Evolutionary conservation across 2,329 filamentous ascomycete species (phyloP), one percentile per base, ranked within the genome.

Genomic region (Alternaria alternata): DNA sequence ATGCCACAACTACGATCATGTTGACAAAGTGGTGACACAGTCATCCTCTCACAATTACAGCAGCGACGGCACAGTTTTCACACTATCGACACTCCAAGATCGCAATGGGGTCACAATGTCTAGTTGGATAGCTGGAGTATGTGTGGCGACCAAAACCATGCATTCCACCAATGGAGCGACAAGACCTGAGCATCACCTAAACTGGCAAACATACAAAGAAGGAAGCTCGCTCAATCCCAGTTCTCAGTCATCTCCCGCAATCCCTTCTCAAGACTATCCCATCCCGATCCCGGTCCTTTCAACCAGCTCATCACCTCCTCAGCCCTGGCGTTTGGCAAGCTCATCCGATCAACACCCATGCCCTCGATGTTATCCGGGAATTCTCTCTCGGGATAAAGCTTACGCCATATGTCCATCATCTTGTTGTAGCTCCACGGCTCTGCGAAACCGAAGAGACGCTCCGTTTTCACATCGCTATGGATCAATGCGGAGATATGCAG

Each of bases 401-500:
- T 75, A 28, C 77, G 70, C 41, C 82, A 68, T 9, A 80, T 71
- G 0, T 58, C 65, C 9, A 85, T 62, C 16, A 86, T 64, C 2
- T 80, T 67, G 20, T 84, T 83, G 72, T 80, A 84, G 46, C 77
- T 84, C 57, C 79, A 83, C 0, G 79, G 80, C 2, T 79, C 75
- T 0, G 82, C 84, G 53, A 84, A 86, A 1, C 77, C 86, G 66
- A 88, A 86, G 8, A 89, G 70, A 1, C 87, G 81, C 66, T 88
- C 81, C 0, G 79, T 78, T 2, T 74, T 61, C 0, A 87, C 79
- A 0, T 79, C 75, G 0, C 79, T 75, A 22, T 85, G 75, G 0
- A 86, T 75, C 7, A 85, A 74, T 0, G 82, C 86, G 3, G 83
- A 82, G 3, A 88, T 77, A 41, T 88, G 86, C 0, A 89, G 70